Percentiles rank a stretch among this genome's conserved stretches.
Evolutionary conservation across 805 yeast species (phyloP).

Genomic region (Dipodascopsis uninucleata): DNA sequence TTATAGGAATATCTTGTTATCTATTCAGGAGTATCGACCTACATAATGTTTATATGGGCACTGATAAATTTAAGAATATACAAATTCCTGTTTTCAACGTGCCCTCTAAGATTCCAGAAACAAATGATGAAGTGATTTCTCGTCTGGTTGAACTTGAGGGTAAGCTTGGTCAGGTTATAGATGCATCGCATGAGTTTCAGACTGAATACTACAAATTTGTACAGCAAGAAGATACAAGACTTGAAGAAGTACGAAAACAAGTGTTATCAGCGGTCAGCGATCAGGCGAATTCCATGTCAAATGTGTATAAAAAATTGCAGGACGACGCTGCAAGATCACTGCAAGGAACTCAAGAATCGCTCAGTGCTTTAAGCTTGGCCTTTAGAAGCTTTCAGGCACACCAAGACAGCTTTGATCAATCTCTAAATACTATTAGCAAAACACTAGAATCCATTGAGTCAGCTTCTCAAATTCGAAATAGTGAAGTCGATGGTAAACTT

Average conservation of each 20-base stretch:
- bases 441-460: background rate
- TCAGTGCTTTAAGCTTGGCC: slow-evolving; percentile 1
- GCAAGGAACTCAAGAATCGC: background rate
- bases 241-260: background rate
- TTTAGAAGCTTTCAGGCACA: slow-evolving; percentile 1
- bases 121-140: slow-evolving; percentile 8
- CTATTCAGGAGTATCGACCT: background rate
- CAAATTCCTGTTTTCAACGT: slow-evolving; percentile 2
- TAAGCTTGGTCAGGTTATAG: slow-evolving; percentile 4
- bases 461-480: background rate
- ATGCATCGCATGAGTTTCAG: slow-evolving; percentile 11
- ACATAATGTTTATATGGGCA: background rate
- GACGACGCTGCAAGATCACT: background rate
- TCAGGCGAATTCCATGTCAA: background rate
- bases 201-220: slow-evolving; percentile 2
- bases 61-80: background rate
- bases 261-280: background rate
- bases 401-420: slow-evolving; percentile 3
- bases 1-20: background rate
- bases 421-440: background rate
- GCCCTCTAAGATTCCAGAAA: slow-evolving; percentile 10
- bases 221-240: background rate
- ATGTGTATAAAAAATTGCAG: background rate
- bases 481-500: background rate
- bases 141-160: slow-evolving; percentile 16